A percentile compares a stretch with the other conserved stretches of the same genome.
These are phyloP conservation scores for Clavispora fructus DNA, from an alignment of 805 yeast species.

Conservation along the genomic window DNA sequence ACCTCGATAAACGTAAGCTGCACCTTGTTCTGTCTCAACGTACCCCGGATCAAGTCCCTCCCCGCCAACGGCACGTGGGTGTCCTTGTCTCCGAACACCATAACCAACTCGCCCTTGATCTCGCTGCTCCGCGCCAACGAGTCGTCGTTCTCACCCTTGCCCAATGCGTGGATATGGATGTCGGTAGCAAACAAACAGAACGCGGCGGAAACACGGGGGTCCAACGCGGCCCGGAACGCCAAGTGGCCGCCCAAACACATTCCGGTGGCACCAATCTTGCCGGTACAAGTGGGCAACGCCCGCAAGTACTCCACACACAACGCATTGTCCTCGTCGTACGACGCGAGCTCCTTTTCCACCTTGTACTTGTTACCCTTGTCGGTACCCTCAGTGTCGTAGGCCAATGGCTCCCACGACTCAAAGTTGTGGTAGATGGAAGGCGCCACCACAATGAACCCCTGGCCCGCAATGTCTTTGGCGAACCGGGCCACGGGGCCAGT, in stretches of 20 bases:
- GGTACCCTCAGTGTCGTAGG: constrained; percentile 69
- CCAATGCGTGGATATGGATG: constrained; percentile 64
- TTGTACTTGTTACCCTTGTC: constrained; percentile 69
- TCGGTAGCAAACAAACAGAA: constrained; percentile 81
- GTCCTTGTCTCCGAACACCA: constrained; percentile 75
- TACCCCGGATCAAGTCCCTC: constrained; percentile 61
- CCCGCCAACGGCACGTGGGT: constrained; percentile 79
- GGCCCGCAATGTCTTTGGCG: constrained; percentile 73
- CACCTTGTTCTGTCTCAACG: constrained; percentile 53
- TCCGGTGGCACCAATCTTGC: constrained; percentile 75
- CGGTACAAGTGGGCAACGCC: constrained; percentile 58
- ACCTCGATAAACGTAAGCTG: constrained; percentile 69
- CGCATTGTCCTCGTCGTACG: constrained; percentile 72
- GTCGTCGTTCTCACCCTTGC: constrained; percentile 60
- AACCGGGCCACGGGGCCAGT: constrained; percentile 79
- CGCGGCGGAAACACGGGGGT: constrained; percentile 57
- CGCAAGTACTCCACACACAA: constrained; percentile 59
- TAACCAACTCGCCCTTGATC: constrained; percentile 53
- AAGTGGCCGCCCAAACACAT: constrained; percentile 86
- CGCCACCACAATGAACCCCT: constrained; percentile 74
- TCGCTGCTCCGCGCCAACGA: constrained; percentile 54
- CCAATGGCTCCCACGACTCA: constrained; percentile 56
- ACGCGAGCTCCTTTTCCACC: constrained; percentile 57
- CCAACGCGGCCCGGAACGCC: constrained; percentile 66
- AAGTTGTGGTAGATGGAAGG: constrained; percentile 79